Evolutionary conservation across 148 eudicot species (phyloP).

Genomic region (Nepenthes gracilis): DNA sequence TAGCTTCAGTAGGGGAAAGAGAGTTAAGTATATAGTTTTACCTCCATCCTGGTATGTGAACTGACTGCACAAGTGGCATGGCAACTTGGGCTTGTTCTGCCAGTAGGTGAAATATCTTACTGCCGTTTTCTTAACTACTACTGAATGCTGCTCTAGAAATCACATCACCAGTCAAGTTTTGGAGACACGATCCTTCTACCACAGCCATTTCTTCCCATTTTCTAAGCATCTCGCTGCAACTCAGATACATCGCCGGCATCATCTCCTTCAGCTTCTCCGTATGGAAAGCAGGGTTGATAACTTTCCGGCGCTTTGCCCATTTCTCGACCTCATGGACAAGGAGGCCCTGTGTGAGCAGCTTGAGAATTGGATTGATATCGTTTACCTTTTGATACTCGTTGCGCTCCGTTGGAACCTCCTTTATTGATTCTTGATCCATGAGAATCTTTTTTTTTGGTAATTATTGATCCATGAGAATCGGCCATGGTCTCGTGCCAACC

Average conservation of each 20-base stretch:
- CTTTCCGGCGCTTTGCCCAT: constrained; percentile 22
- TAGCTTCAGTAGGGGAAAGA: no score
- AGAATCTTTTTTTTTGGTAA: neutral
- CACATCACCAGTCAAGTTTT: constrained; percentile 13
- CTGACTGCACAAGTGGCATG: neutral
- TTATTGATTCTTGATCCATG: constrained; percentile 12
- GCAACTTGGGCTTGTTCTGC: no score
- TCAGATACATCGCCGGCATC: constrained; percentile 15
- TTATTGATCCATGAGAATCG: no score
- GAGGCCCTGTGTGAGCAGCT: constrained; percentile 13
- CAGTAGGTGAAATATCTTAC: no score
- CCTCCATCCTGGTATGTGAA: constrained; percentile 15
- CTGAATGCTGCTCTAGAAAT: constrained; percentile 26
- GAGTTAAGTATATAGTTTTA: neutral
- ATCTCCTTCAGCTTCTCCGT: constrained; percentile 16
- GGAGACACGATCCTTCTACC: constrained; percentile 5
- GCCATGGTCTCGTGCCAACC: no score
- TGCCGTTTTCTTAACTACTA: no score
- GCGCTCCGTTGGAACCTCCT: constrained; percentile 8
- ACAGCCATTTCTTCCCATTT: constrained; percentile 12
- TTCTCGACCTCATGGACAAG: constrained; percentile 16
- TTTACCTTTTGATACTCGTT: constrained; percentile 14
- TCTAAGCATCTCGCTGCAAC: constrained; percentile 10
- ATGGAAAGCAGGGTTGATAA: constrained; percentile 25
- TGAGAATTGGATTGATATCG: neutral